These are phyloP conservation scores for Syncephalis plumigaleata DNA, from an alignment of 371 early-diverging fungal species.

Conservation along the genomic window DNA sequence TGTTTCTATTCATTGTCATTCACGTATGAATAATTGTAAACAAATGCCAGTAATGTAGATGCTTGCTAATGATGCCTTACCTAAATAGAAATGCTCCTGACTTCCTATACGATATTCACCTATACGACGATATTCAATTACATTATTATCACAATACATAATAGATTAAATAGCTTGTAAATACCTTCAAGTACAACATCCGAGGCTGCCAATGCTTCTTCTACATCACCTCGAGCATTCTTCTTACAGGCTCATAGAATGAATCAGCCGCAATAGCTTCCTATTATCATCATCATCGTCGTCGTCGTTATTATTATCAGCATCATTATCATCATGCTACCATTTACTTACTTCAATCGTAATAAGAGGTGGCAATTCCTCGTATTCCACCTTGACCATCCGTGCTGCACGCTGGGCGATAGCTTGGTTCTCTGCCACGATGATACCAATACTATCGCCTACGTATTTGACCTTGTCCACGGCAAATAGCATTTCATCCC, in stretches of 20 bases:
- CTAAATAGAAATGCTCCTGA: constrained; percentile 52
- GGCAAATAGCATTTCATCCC: constrained; percentile 59
- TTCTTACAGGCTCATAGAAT: constrained; percentile 25
- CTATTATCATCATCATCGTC: constrained; percentile 15
- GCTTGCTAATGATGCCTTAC: too few species aligned
- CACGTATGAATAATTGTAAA: constrained; percentile 33
- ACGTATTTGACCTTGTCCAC: constrained; percentile 28
- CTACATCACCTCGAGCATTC: constrained; percentile 32
- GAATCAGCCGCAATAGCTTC: constrained; percentile 43
- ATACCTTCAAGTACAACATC: constrained; percentile 23
- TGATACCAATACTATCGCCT: constrained; percentile 54
- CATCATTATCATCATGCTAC: constrained; percentile 28
- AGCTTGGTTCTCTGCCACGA: constrained; percentile 37
- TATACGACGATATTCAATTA: neutral
- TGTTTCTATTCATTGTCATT: constrained; percentile 28
- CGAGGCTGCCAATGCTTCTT: constrained; percentile 20
- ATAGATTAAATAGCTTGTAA: too few species aligned
- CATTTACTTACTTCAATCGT: constrained; percentile 52
- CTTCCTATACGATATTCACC: constrained; percentile 35
- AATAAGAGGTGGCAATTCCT: constrained; percentile 33
- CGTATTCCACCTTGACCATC: constrained; percentile 43
- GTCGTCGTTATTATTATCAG: constrained; percentile 28
- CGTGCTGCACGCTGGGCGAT: constrained; percentile 42
- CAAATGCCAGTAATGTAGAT: neutral
- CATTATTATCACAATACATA: too few species aligned